Evolutionary conservation across 371 early-diverging fungal species (phyloP), one percentile per base, ranked within the genome.

Genomic region (Sanchytrium tribonematis): DNA sequence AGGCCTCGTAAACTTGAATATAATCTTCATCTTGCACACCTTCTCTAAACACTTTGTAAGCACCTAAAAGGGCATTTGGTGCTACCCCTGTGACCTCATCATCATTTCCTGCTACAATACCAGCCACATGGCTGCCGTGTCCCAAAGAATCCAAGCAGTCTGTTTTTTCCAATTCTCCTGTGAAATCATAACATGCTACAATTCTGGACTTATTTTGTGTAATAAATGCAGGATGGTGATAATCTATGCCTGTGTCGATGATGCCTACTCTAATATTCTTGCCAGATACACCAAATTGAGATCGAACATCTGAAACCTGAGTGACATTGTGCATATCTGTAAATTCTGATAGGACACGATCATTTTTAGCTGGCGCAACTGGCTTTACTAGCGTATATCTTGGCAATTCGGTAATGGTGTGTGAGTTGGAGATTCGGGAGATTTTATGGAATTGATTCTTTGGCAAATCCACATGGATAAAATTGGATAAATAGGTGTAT

Each of bases 171-270:
- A n/a, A n/a, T 48, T 48, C 48, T 12, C 48, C 48, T 12, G 48
- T 48, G 22, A 48, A 48, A 48, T 48, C 48, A 48, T 48, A 48
- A 22, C 48, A 48, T 48, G 5, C 48, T 5, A 48, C 22, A 12
- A 48, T 48, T 5, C 48, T 5, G 22, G 48, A 12, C 5, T 22
- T 22, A 48, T 48, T 48, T 22, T 48, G 5, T 5, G 5, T 48
- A 12, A 5, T 48, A 69, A 70, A 1, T 29, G 28, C 67, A 1
- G 69, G 66, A 28, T 68, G 69, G 12, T 27, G 22, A 16, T 30
- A 71, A 31, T 71, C 72, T 27, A 71, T 5, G 1, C 72, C 72
- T 1, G 71, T 30, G 27, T 71, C 72, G 1, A 71, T 28, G 65
- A 71, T 70, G 1, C 71, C 72, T 22, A 71, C 29, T 12, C 30